Evolutionary conservation across 768 basidiomycete genomes (phyloP).

Genomic region (Antrodiella citrinella): DNA sequence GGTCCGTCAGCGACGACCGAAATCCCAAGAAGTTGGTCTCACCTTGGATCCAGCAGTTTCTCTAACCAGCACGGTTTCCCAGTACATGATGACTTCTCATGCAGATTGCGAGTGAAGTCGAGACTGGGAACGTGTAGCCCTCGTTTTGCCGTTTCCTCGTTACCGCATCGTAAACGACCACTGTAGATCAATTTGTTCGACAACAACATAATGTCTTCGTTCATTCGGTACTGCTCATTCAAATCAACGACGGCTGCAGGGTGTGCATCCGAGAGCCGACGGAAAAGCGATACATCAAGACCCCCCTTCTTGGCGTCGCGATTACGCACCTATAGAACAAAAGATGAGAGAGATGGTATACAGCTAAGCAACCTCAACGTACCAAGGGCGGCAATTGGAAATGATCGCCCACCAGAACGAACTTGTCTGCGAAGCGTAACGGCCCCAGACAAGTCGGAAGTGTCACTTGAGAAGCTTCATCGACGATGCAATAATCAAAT

Average conservation of each 20-base stretch:
- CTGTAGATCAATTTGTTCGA: slow-evolving; percentile 84
- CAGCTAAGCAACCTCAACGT: background rate
- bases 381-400: slow-evolving; percentile 95
- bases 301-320: slow-evolving; percentile 74
- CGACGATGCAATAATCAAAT: slow-evolving; percentile 97
- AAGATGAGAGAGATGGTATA: background rate
- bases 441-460: slow-evolving; percentile 94
- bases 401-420: slow-evolving; percentile 95
- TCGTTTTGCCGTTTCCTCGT: slow-evolving; percentile 55
- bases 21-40: no score
- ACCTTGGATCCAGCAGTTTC: slow-evolving; percentile 57
- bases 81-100: slow-evolving; percentile 25
- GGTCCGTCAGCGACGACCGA: background rate
- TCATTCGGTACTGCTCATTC: slow-evolving; percentile 92
- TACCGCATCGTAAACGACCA: slow-evolving; percentile 72
- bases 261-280: slow-evolving; percentile 80
- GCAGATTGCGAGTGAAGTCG: slow-evolving; percentile 36
- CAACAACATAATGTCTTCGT: slow-evolving; percentile 87
- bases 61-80: slow-evolving; percentile 64
- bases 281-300: slow-evolving; percentile 85
- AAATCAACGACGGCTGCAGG: slow-evolving; percentile 82
- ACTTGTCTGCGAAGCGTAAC: slow-evolving; percentile 80
- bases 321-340: slow-evolving; percentile 66
- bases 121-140: slow-evolving; percentile 45
- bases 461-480: slow-evolving; percentile 97